Conservation (phyloP, 345 rosid genomes). For the Citrus unshiu region DNA sequence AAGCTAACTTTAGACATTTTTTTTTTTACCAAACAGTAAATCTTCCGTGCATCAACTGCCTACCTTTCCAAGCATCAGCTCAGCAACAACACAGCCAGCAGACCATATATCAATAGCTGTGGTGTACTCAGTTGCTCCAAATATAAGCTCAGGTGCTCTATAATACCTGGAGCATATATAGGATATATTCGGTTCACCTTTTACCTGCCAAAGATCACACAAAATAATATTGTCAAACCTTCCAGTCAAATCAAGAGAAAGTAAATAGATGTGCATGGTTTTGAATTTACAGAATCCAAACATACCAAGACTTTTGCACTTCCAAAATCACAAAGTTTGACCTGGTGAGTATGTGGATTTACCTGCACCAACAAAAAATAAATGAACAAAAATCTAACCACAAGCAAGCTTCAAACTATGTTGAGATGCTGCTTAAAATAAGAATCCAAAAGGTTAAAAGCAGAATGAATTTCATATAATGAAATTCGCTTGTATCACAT, state of each 20-base stretch:
- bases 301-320: constrained; percentile 98
- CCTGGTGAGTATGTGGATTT: constrained; percentile 97
- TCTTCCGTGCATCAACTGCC: neutral
- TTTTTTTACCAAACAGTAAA: constrained; percentile 3
- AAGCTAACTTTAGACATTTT: neutral
- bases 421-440: neutral
- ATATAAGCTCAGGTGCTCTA: constrained; percentile 97
- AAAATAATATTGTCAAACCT: constrained; percentile 5
- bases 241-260: neutral
- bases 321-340: constrained; percentile 95
- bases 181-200: constrained; percentile 96
- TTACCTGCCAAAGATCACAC: constrained; percentile 50
- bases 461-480: neutral
- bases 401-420: neutral
- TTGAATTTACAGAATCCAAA: neutral
- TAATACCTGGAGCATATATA: constrained; percentile 96
- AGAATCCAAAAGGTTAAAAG: neutral
- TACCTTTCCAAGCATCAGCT: constrained; percentile 92
- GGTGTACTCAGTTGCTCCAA: constrained; percentile 95
- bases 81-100: constrained; percentile 95
- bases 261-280: neutral
- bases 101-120: constrained; percentile 98
- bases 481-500: neutral
- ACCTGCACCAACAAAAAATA: constrained; percentile 40
- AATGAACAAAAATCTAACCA: neutral